Conservation (phyloP, 1,284 basidiomycete species). For the Pseudozyma hubeiensis region DNA sequence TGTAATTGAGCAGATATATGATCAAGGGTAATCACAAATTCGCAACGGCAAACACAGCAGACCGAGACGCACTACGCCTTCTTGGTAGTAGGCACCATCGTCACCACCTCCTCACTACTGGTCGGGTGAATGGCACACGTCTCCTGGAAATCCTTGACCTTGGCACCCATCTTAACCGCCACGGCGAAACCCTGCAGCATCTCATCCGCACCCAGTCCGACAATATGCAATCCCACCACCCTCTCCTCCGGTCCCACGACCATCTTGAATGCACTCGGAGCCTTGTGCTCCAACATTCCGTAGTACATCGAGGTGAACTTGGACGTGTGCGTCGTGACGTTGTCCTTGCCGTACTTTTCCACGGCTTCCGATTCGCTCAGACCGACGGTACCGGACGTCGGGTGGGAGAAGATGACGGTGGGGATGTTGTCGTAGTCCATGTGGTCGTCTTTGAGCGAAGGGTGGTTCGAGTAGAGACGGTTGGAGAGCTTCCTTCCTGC, state of each 20-base stretch:
- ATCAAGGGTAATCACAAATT: too few species aligned
- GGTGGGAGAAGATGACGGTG: constrained; percentile 65
- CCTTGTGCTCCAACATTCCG: constrained; percentile 66
- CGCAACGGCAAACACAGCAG: too few species aligned
- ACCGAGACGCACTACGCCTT: constrained; percentile 16
- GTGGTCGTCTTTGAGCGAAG: constrained; percentile 86
- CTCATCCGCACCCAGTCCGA: constrained; percentile 86
- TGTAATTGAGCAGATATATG: too few species aligned
- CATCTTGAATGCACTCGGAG: constrained; percentile 90
- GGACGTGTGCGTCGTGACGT: constrained; percentile 87
- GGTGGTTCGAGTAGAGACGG: constrained; percentile 83
- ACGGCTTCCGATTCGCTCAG: constrained; percentile 86
- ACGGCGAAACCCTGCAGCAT: constrained; percentile 93
- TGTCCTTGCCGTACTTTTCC: constrained; percentile 84
- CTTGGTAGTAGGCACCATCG: constrained; percentile 44
- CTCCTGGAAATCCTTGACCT: constrained; percentile 65
- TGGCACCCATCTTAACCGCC: constrained; percentile 91
- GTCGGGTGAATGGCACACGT: constrained; percentile 68
- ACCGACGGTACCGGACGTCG: constrained; percentile 60
- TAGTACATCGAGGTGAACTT: constrained; percentile 69
- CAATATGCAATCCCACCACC: constrained; percentile 92
- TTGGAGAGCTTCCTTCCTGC: constrained; percentile 90
- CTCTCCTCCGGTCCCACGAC: constrained; percentile 89
- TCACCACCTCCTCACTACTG: constrained; percentile 63
- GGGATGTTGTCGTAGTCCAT: constrained; percentile 91